Evolutionary conservation across 2,329 filamentous ascomycete genomes (phyloP), one percentile per base, ranked within the genome.

Genomic region (Fusarium burgessii): DNA sequence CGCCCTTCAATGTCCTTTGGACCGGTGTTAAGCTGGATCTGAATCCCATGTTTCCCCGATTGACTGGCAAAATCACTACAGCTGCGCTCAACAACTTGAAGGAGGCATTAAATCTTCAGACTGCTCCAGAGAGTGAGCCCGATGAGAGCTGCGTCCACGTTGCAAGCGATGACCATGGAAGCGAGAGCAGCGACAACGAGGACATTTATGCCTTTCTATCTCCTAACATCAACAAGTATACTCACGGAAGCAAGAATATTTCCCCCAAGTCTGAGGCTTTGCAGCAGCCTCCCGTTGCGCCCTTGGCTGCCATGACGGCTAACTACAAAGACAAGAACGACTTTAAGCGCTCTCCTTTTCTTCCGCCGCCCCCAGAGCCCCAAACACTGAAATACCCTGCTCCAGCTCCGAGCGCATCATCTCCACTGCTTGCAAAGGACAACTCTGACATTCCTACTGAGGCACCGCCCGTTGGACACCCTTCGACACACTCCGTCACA

Each of bases 171-270:
- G 5, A 29, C 1, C 2, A 3, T 18, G 54, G 29, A 18, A 57
- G 32, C 32, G 54, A 57, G 9, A 58, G 55, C 33, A 58, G 55
- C 33, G 43, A 40, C 20, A 13, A 51, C 11, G 55, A 40, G 13
- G 55, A 58, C 20, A 41, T 52, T 3, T 11, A 6, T 3, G 2
- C 20, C 1, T 1, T 38, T 17, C 15, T 13, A 23, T 23, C 23
- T 23, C 27, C 27, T 6, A 29, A 29, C 27, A 29, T 8, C 7
- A 10, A 7, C n/a, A 2, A 5, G 46, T 7, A 2, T 13, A n/a
- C 9, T 12, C 20, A 17, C 23, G 23, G 23, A 38, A 38, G 20
- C 32, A 17, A 17, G 6, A 38, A 17, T 5, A 6, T 38, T 36
- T 38, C 8, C 17, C 17, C 32, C 3, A 7, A 4, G 11, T 25